These are phyloP conservation scores for Pestalotiopsis sp. DNA, from an alignment of 2,329 filamentous ascomycete species.

Conservation along the genomic window DNA sequence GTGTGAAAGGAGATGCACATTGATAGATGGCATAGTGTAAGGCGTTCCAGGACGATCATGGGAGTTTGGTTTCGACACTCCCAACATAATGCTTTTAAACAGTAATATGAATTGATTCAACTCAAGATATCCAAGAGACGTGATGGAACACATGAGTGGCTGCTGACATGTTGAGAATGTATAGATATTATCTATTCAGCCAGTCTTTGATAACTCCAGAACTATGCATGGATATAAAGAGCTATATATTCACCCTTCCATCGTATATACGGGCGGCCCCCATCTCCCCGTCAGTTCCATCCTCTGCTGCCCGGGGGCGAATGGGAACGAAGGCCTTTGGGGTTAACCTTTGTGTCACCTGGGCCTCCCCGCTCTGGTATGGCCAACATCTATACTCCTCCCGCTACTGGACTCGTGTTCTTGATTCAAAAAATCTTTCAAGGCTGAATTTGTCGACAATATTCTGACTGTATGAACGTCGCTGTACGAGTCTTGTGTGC, in stretches of 20 bases:
- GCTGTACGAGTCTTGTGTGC: not conserved
- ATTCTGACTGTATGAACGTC: not conserved
- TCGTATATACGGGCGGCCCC: not conserved
- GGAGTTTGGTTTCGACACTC: not conserved
- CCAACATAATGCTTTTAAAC: not conserved
- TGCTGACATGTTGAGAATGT: not conserved
- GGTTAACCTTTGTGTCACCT: not conserved
- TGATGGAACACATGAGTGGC: not conserved
- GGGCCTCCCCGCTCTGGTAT: not conserved
- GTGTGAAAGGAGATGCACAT: not conserved
- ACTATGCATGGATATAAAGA: not conserved
- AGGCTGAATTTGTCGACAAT: not conserved
- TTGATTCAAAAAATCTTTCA: not conserved
- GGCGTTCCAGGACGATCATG: not conserved
- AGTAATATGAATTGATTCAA: not conserved
- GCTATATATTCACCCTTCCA: not conserved
- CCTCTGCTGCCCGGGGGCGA: not conserved
- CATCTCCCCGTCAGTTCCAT: not conserved
- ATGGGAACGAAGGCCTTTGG: not conserved
- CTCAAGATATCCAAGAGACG: not conserved
- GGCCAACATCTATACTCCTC: not conserved
- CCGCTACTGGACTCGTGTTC: not conserved
- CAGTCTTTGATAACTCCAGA: not conserved
- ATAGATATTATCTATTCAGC: not conserved
- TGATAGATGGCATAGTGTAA: not conserved